Percentiles rank a stretch among this genome's conserved stretches.
Conservation (phyloP, 1,139 yeast genomes). For the Zygoascus meyerae region DNA sequence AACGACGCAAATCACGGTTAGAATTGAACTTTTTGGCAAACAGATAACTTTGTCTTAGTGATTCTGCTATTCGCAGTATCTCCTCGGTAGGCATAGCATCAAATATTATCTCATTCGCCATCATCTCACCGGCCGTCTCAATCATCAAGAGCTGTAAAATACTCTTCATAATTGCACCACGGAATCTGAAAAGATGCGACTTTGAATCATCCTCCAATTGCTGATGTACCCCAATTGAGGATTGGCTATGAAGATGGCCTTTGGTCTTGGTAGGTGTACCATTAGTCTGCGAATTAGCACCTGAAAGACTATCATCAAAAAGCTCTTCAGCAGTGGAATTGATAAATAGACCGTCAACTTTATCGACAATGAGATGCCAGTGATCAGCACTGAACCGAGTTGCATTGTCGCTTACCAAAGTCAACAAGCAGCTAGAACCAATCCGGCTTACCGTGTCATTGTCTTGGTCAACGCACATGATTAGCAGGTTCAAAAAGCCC, state of each 20-base stretch:
- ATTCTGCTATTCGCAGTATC: slow-evolving; percentile 51
- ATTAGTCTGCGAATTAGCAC: not conserved
- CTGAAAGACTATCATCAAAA: slow-evolving; percentile 42
- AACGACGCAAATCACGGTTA: slow-evolving; percentile 76
- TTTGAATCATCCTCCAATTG: slow-evolving; percentile 10
- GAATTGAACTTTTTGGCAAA: slow-evolving; percentile 87
- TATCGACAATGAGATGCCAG: slow-evolving; percentile 66
- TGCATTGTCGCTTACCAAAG: slow-evolving; percentile 68
- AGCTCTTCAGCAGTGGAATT: slow-evolving; percentile 83
- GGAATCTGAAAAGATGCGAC: slow-evolving; percentile 37
- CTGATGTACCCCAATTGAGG: slow-evolving; percentile 15
- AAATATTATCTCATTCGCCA: slow-evolving; percentile 60
- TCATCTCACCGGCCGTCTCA: slow-evolving; percentile 76
- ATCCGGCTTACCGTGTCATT: slow-evolving; percentile 94
- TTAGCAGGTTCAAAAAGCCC: slow-evolving; percentile 70
- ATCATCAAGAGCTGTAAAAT: slow-evolving; percentile 85
- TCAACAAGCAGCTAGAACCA: slow-evolving; percentile 84
- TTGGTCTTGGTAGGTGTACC: slow-evolving; percentile 1
- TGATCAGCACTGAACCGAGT: slow-evolving; percentile 56
- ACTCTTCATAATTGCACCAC: slow-evolving; percentile 84
- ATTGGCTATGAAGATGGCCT: not conserved
- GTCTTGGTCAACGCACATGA: slow-evolving; percentile 90
- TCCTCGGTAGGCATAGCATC: slow-evolving; percentile 60
- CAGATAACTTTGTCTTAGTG: slow-evolving; percentile 63
- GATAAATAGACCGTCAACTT: slow-evolving; percentile 64